phyloP scores from a whole-genome alignment of 352 stramenopile genomes.

The Phytophthora idaei region DNA sequence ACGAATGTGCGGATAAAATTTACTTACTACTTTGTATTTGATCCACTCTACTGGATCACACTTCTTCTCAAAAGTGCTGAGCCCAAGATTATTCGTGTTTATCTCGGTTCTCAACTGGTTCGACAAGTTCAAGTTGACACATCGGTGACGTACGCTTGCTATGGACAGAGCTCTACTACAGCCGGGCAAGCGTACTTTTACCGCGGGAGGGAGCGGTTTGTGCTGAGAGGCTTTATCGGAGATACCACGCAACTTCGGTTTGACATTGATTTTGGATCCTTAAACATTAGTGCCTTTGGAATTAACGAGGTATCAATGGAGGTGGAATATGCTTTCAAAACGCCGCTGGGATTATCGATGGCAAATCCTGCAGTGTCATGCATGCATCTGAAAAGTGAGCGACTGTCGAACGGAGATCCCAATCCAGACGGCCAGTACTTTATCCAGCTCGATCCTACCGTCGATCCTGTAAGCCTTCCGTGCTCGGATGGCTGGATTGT shows the following conservation, averaged over 20 bases:
- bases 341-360: constrained; percentile 50
- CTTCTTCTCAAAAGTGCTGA: constrained; percentile 40
- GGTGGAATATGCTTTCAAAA: constrained; percentile 59
- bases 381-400: constrained; percentile 50
- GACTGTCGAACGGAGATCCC: constrained; percentile 39
- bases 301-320: constrained; percentile 72
- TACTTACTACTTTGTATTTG: constrained; percentile 70
- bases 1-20: constrained; percentile 58
- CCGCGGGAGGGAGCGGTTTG: constrained; percentile 41
- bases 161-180: constrained; percentile 28
- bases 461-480: constrained; percentile 38
- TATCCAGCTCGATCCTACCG: constrained; percentile 41
- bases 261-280: constrained; percentile 48
- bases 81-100: constrained; percentile 52
- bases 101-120: constrained; percentile 48
- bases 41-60: constrained; percentile 37
- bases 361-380: constrained; percentile 54
- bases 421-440: constrained; percentile 68
- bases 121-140: constrained; percentile 48
- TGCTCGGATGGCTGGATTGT: constrained; percentile 70
- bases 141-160: constrained; percentile 47
- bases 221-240: constrained; percentile 48
- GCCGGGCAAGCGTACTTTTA: constrained; percentile 39
- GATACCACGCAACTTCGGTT: constrained; percentile 46
- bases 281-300: constrained; percentile 53